A percentile compares a stretch with the other conserved stretches of the same genome.
These are phyloP conservation scores for Apiospora malaysiana DNA, from an alignment of 2,329 filamentous ascomycete genomes.

Conservation along the genomic window DNA sequence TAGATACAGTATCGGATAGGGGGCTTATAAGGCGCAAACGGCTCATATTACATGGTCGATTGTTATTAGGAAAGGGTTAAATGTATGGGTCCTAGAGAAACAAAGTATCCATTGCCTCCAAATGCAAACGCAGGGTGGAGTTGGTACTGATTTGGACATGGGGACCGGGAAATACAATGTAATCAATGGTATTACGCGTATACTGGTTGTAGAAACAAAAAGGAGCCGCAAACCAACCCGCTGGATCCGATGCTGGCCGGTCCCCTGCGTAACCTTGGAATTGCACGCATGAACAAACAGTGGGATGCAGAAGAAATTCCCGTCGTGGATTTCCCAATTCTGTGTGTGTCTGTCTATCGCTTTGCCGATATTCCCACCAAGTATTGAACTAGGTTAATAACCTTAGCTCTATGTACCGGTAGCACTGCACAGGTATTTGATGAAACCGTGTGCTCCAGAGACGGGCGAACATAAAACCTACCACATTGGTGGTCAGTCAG, in stretches of 20 bases:
- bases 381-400: no score
- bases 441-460: no score
- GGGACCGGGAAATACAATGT: conserved; percentile 11
- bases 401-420: no score
- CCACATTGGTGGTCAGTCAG: neutral
- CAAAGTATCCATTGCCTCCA: conserved; percentile 1
- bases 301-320: neutral
- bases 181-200: conserved; percentile 16
- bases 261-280: neutral
- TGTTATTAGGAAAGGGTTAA: conserved; percentile 13
- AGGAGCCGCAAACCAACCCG: conserved; percentile 16
- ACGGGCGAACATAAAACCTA: neutral
- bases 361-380: neutral
- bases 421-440: no score
- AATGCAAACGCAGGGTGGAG: conserved; percentile 6
- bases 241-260: neutral
- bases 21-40: neutral
- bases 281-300: neutral
- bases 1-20: neutral
- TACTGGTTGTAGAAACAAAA: conserved; percentile 1
- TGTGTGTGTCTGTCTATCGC: neutral
- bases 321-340: neutral
- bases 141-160: conserved; percentile 10
- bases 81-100: conserved; percentile 11
- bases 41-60: conserved; percentile 1